phyloP scores from a whole-genome alignment of 257 asterid genomes.

The Vinca minor region DNA sequence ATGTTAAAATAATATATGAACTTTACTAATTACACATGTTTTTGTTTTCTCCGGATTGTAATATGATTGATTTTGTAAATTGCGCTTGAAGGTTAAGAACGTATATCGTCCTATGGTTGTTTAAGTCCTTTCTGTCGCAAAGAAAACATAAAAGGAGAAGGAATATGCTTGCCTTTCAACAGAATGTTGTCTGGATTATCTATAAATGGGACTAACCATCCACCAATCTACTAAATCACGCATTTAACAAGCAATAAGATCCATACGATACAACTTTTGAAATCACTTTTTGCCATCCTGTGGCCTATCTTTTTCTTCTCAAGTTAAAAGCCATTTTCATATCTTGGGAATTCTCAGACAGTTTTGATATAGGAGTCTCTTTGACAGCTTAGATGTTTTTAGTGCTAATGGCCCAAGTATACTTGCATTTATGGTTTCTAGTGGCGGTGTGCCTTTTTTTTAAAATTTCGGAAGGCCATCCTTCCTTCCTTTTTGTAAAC shows the following conservation, averaged over 20 bases:
- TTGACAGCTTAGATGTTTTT: neutral
- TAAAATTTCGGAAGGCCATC: neutral
- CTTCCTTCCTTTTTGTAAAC: neutral
- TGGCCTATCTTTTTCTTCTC: neutral
- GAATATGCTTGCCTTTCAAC: neutral
- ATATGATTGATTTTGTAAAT: neutral
- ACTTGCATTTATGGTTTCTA: constrained; percentile 10
- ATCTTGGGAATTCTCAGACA: neutral
- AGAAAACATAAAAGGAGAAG: neutral
- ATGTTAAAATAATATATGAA: neutral
- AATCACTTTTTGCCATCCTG: neutral
- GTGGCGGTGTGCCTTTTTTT: constrained; percentile 8
- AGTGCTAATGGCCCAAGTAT: neutral
- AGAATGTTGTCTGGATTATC: neutral
- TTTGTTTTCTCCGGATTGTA: neutral
- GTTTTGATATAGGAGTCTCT: neutral
- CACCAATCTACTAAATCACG: neutral
- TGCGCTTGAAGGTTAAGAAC: neutral
- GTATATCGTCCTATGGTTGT: neutral
- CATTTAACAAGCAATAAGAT: neutral
- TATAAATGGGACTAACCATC: neutral
- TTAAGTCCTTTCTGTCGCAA: too few relatives aligned
- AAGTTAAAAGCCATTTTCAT: neutral
- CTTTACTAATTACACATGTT: neutral
- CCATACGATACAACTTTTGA: neutral